phyloP scores from a whole-genome alignment of 2,329 filamentous ascomycete genomes.

The Ophiocordyceps polyrhachis-furcata region DNA sequence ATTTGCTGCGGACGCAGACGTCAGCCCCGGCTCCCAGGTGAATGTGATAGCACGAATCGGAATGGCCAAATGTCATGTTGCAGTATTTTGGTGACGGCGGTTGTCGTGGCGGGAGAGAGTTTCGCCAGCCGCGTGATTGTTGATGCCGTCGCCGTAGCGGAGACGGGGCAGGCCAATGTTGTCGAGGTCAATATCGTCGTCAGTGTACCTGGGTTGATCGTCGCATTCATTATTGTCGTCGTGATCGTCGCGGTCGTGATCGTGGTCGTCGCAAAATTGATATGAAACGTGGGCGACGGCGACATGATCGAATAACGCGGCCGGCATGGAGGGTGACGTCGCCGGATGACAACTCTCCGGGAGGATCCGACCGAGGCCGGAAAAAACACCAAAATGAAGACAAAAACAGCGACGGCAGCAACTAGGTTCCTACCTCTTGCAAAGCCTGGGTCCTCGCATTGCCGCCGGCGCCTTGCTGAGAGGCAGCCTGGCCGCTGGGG shows the following conservation, averaged over 20 bases:
- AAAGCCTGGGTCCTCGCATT: constrained; percentile 43
- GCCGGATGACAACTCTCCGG: neutral
- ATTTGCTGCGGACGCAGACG: constrained; percentile 61
- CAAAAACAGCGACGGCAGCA: constrained; percentile 2
- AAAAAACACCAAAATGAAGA: neutral
- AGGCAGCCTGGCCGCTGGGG: constrained; percentile 42
- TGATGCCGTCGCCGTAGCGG: too few relatives aligned
- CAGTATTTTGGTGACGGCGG: neutral
- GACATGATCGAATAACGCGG: neutral
- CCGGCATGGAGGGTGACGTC: neutral
- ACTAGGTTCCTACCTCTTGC: constrained; percentile 52
- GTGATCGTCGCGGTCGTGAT: neutral
- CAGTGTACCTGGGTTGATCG: too few relatives aligned
- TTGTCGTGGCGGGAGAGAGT: too few relatives aligned
- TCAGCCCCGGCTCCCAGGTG: constrained; percentile 1
- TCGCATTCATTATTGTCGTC: too few relatives aligned
- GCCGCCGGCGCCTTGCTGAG: constrained; percentile 22
- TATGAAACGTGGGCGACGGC: neutral
- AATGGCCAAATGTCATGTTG: neutral
- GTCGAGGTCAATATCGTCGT: too few relatives aligned
- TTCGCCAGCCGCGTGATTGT: too few relatives aligned
- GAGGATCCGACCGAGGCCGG: neutral
- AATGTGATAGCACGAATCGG: neutral
- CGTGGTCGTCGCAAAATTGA: neutral
- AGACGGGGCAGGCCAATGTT: too few relatives aligned